Conservation (phyloP, 306 rosid species). For the Acmispon strigosus region DNA sequence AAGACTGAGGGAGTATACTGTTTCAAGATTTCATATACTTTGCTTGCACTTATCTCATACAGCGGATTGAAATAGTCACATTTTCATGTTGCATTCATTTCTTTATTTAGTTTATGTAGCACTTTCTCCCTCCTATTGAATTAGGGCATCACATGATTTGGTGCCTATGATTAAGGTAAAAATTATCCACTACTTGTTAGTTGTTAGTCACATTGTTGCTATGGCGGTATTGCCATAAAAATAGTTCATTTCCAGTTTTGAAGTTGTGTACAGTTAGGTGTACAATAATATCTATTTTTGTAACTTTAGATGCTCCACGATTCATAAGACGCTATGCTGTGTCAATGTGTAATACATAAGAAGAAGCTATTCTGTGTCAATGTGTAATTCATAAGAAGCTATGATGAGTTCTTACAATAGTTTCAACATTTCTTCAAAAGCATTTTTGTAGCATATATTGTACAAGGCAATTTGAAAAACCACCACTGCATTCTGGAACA, state of each 20-base stretch:
- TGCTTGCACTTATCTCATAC: background rate
- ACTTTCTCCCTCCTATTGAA: background rate
- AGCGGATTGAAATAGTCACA: background rate
- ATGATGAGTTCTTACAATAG: background rate
- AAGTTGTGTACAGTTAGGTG: background rate
- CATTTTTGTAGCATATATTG: background rate
- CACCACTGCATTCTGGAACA: background rate
- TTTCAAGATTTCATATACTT: background rate
- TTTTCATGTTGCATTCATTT: background rate
- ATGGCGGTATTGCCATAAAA: background rate
- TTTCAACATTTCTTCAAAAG: background rate
- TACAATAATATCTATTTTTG: background rate
- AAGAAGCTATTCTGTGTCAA: background rate
- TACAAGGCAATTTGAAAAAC: background rate
- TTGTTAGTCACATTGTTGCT: background rate
- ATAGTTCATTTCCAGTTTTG: background rate
- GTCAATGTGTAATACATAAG: background rate
- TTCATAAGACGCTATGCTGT: background rate
- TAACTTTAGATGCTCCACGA: background rate
- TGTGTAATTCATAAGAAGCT: background rate
- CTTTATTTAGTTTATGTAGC: background rate
- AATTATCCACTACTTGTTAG: background rate
- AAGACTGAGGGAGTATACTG: too few species aligned
- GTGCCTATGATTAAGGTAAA: background rate
- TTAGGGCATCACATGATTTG: background rate